These are phyloP conservation scores for Collybia mongolica DNA, from an alignment of 768 basidiomycete species.

Conservation along the genomic window DNA sequence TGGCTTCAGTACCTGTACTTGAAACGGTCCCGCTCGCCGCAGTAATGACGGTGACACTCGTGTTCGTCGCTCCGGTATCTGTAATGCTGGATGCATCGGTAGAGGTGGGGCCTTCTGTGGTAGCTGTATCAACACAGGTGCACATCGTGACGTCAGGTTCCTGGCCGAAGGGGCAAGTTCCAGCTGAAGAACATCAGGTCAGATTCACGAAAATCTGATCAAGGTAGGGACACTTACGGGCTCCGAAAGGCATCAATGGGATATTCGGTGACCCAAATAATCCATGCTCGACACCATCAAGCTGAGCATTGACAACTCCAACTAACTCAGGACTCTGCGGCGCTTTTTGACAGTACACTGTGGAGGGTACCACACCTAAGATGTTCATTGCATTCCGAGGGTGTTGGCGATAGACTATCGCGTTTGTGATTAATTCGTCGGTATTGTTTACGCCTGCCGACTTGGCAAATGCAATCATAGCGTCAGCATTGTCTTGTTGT, in stretches of 20 bases:
- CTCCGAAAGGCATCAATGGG: slow-evolving; percentile 43
- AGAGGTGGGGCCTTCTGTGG: no score
- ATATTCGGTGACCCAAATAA: slow-evolving; percentile 39
- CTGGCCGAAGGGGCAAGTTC: slow-evolving; percentile 44
- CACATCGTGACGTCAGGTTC: slow-evolving; percentile 39
- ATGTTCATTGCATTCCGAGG: slow-evolving; percentile 42
- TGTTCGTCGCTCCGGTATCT: slow-evolving; percentile 11
- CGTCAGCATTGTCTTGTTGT: slow-evolving; percentile 48
- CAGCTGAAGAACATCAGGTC: slow-evolving; percentile 23
- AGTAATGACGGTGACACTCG: slow-evolving; percentile 2
- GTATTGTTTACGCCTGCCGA: slow-evolving; percentile 37
- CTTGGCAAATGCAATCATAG: slow-evolving; percentile 52
- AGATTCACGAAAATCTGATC: not conserved
- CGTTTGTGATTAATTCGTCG: slow-evolving; percentile 38
- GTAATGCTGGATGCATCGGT: slow-evolving; percentile 6
- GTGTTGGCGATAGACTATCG: slow-evolving; percentile 40
- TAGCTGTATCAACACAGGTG: slow-evolving; percentile 24
- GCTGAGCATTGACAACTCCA: slow-evolving; percentile 39
- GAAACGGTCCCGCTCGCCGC: no score
- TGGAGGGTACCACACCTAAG: slow-evolving; percentile 40
- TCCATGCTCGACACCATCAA: slow-evolving; percentile 40
- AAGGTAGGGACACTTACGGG: slow-evolving; percentile 26
- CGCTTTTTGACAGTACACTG: slow-evolving; percentile 40
- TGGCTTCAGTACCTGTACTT: not conserved
- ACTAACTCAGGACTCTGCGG: slow-evolving; percentile 40